A percentile compares a stretch with the other conserved stretches of the same genome.
phyloP scores from a whole-genome alignment of 164 flowering plant genomes.

The Akebia trifoliata region DNA sequence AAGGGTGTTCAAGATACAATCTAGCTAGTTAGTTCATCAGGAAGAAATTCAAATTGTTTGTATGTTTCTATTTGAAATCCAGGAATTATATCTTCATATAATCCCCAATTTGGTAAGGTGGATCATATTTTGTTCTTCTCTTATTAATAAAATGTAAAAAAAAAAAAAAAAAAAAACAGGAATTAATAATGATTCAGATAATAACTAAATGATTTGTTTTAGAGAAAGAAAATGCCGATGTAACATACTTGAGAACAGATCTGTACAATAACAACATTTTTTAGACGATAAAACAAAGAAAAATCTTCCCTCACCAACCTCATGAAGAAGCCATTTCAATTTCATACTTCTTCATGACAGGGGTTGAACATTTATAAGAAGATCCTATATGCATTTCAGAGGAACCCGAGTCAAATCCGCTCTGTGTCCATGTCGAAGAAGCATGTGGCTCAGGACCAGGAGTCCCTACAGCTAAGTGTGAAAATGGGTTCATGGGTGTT shows the following conservation, averaged over 20 bases:
- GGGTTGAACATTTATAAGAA: not conserved
- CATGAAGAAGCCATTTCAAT: conserved; percentile 7
- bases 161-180: too few relatives aligned
- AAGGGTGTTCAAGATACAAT: conserved; percentile 12
- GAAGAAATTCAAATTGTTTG: too few relatives aligned
- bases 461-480: not conserved
- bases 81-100: not conserved
- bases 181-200: too few relatives aligned
- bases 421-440: not conserved
- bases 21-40: not conserved
- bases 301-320: not conserved
- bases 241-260: too few relatives aligned
- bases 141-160: too few relatives aligned
- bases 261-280: too few relatives aligned
- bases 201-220: too few relatives aligned
- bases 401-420: not conserved
- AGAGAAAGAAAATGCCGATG: too few relatives aligned
- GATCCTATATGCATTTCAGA: not conserved
- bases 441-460: not conserved
- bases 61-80: not conserved
- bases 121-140: too few relatives aligned
- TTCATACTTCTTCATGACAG: conserved; percentile 2
- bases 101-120: too few relatives aligned
- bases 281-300: not conserved
- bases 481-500: conserved; percentile 9